Conservation (phyloP, 2,329 filamentous ascomycete genomes). For the Colletotrichum sp. region DNA sequence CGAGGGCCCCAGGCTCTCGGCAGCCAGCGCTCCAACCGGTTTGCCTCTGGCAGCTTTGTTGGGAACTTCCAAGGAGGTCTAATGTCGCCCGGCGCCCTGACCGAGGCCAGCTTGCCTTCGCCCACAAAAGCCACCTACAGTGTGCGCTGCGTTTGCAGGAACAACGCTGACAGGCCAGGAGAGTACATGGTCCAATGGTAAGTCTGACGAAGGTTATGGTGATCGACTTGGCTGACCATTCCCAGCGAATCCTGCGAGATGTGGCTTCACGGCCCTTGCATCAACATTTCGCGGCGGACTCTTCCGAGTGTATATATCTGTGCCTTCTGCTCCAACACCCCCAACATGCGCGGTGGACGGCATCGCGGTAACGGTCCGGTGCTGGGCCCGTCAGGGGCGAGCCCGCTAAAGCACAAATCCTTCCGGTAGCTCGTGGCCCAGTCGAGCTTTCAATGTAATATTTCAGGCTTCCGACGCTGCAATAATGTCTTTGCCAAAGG, state of each 20-base stretch:
- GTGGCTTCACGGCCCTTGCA: slow-evolving; percentile 68
- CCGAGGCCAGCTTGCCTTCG: slow-evolving; percentile 52
- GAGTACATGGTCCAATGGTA: slow-evolving; percentile 71
- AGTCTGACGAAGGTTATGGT: slow-evolving; percentile 20
- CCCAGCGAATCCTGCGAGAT: slow-evolving; percentile 68
- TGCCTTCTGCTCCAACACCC: slow-evolving; percentile 66
- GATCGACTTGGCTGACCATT: not conserved
- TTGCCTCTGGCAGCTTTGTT: slow-evolving; percentile 34
- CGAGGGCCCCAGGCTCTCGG: slow-evolving; percentile 31
- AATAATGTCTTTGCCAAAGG: not conserved
- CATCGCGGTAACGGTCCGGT: slow-evolving; percentile 39
- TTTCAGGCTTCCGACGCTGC: not conserved
- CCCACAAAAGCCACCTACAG: slow-evolving; percentile 47
- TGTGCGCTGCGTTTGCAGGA: slow-evolving; percentile 63
- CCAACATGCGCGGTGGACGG: slow-evolving; percentile 55
- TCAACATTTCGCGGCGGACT: slow-evolving; percentile 62
- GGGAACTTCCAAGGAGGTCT: slow-evolving; percentile 39
- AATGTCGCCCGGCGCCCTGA: slow-evolving; percentile 57
- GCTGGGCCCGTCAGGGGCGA: slow-evolving; percentile 34
- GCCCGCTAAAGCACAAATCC: slow-evolving; percentile 51
- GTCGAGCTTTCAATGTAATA: not conserved
- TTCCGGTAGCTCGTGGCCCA: slow-evolving; percentile 41
- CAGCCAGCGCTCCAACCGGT: slow-evolving; percentile 20
- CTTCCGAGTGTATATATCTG: slow-evolving; percentile 68
- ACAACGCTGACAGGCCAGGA: slow-evolving; percentile 45